A percentile compares a stretch with the other conserved stretches of the same genome.
These are phyloP conservation scores for Chamaenerion angustifolium DNA, from an alignment of 345 rosid genomes.

Conservation along the genomic window DNA sequence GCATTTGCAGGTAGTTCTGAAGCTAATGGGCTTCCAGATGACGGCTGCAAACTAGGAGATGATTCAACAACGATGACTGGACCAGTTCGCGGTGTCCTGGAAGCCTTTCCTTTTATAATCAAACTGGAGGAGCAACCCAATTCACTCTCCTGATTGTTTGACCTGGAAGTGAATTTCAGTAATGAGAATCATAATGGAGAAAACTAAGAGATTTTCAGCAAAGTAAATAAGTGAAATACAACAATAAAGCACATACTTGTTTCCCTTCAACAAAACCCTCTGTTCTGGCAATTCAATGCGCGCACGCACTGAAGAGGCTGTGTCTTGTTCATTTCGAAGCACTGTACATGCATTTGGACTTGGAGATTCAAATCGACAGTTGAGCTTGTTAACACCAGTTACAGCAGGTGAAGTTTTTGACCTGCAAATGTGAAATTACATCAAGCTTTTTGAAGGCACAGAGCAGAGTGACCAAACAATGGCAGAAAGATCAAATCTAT, in stretches of 20 bases:
- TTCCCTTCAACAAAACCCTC: conserved; percentile 46
- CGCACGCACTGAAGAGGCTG: conserved; percentile 39
- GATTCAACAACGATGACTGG: conserved; percentile 54
- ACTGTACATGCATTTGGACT: conserved; percentile 43
- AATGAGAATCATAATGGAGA: not conserved
- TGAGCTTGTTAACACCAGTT: conserved; percentile 49
- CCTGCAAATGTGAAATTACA: conserved; percentile 25
- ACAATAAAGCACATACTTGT: conserved; percentile 41
- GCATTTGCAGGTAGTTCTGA: conserved; percentile 33
- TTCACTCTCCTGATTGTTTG: conserved; percentile 40
- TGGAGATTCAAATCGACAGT: conserved; percentile 42
- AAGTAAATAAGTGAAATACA: not conserved
- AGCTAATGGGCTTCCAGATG: conserved; percentile 50
- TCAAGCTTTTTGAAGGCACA: not conserved
- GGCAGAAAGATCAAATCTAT: too few species aligned
- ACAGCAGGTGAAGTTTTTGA: conserved; percentile 51
- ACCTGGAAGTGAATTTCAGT: conserved; percentile 23
- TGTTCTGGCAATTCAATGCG: conserved; percentile 36
- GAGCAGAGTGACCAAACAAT: too few species aligned
- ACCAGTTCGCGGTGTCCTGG: conserved; percentile 58
- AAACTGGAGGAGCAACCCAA: conserved; percentile 40
- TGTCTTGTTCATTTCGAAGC: conserved; percentile 50
- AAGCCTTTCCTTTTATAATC: conserved; percentile 45
- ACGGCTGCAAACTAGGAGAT: conserved; percentile 38
- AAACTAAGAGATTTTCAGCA: not conserved